Evolutionary conservation across 2,329 filamentous ascomycete species (phyloP).

Genomic region (Cyphellophora europaea): DNA sequence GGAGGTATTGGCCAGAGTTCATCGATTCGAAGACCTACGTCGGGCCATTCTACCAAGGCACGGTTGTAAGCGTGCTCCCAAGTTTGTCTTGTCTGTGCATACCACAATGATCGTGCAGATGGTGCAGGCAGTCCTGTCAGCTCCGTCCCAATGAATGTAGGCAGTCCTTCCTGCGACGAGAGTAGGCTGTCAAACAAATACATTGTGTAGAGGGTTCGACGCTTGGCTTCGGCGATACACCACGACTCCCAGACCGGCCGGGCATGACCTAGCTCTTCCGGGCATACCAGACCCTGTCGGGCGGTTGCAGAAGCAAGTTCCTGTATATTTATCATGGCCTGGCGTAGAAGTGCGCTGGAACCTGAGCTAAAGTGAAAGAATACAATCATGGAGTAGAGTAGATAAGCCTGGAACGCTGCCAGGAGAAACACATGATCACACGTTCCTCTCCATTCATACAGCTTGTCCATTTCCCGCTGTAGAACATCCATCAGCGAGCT

Average conservation of each 20-base stretch:
- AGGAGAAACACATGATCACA: slow-evolving; percentile 27
- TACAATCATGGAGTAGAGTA: slow-evolving; percentile 42
- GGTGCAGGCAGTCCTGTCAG: slow-evolving; percentile 36
- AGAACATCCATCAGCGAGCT: slow-evolving; percentile 26
- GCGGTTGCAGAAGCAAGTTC: slow-evolving; percentile 36
- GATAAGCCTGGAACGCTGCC: slow-evolving; percentile 42
- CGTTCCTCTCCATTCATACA: slow-evolving; percentile 20
- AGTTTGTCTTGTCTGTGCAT: slow-evolving; percentile 22
- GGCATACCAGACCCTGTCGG: slow-evolving; percentile 34
- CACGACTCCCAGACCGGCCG: slow-evolving; percentile 45
- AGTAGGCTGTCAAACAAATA: slow-evolving; percentile 46
- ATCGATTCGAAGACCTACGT: slow-evolving; percentile 35
- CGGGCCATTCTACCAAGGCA: slow-evolving; percentile 33
- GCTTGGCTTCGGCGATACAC: slow-evolving; percentile 44
- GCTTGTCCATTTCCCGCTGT: slow-evolving; percentile 33
- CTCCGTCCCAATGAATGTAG: slow-evolving; percentile 42
- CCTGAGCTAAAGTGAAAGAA: slow-evolving; percentile 31
- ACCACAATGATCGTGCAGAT: slow-evolving; percentile 35
- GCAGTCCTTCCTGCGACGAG: slow-evolving; percentile 31
- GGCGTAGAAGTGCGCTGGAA: slow-evolving; percentile 26
- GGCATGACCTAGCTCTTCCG: slow-evolving; percentile 28
- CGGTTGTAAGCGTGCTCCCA: slow-evolving; percentile 39
- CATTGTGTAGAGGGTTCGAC: slow-evolving; percentile 42
- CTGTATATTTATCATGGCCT: slow-evolving; percentile 42
- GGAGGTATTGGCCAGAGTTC: slow-evolving; percentile 40